phyloP scores from a whole-genome alignment of 345 rosid genomes.

The Cardiospermum halicacabum region DNA sequence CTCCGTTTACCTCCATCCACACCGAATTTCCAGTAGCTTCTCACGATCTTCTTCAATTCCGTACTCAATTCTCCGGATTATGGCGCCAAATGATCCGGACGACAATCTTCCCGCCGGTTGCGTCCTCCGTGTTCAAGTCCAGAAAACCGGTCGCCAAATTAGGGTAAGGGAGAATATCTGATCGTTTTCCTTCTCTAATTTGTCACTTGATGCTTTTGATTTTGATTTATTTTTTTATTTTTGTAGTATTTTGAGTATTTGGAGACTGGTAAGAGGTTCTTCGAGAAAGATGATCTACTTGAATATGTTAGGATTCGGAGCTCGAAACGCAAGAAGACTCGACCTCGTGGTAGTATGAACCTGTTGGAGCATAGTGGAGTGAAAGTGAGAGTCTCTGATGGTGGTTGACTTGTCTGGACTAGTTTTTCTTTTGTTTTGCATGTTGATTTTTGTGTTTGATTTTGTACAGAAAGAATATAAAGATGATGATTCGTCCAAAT shows the following conservation, averaged over 20 bases:
- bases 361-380: slow-evolving; percentile 4
- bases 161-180: slow-evolving; percentile 27
- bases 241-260: slow-evolving; percentile 41
- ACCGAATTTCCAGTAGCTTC: background rate
- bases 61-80: background rate
- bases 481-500: slow-evolving; percentile 23
- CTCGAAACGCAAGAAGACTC: slow-evolving; percentile 12
- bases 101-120: slow-evolving; percentile 57
- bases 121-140: slow-evolving; percentile 30
- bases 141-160: slow-evolving; percentile 43
- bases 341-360: slow-evolving; percentile 3
- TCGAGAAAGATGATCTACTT: slow-evolving; percentile 45
- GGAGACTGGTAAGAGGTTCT: slow-evolving; percentile 39
- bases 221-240: slow-evolving; percentile 14
- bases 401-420: too few relatives aligned
- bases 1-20: background rate
- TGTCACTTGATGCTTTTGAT: slow-evolving; percentile 3
- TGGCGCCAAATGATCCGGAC: slow-evolving; percentile 22
- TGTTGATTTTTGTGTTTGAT: slow-evolving; percentile 1
- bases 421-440: background rate
- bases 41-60: background rate
- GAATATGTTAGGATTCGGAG: slow-evolving; percentile 18
- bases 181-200: background rate
- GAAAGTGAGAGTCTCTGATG: slow-evolving; percentile 24
- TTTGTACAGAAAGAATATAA: slow-evolving; percentile 14